Evolutionary conservation across 129 eudicot species (phyloP).

Genomic region (Flaveria ramosissima): DNA sequence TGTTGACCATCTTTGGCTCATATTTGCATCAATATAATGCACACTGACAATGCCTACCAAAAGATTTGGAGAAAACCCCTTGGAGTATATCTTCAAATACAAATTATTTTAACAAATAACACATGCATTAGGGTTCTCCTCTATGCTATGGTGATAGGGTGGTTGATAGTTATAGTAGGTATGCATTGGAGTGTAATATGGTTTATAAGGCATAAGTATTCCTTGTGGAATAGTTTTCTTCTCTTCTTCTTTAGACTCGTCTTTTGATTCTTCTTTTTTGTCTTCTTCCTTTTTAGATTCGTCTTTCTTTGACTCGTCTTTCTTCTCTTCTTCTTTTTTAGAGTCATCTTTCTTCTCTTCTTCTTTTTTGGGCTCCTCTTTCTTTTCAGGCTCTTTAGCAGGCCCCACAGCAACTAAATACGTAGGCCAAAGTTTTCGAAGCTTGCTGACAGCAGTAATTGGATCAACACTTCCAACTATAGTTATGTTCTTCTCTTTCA

Average conservation of each 20-base stretch:
- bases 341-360: constrained; percentile 57
- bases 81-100: constrained; percentile 23
- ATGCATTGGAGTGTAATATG: constrained; percentile 70
- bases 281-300: constrained; percentile 59
- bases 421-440: constrained; percentile 80
- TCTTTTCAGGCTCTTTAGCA: constrained; percentile 87
- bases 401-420: constrained; percentile 76
- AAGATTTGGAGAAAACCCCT: constrained; percentile 28
- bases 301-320: constrained; percentile 53
- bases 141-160: constrained; percentile 69
- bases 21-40: constrained; percentile 28
- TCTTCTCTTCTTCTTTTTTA: constrained; percentile 42
- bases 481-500: constrained; percentile 74
- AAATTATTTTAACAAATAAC: constrained; percentile 43
- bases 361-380: constrained; percentile 65
- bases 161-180: constrained; percentile 59
- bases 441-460: constrained; percentile 61
- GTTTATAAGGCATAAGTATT: constrained; percentile 64
- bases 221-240: constrained; percentile 52
- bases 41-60: constrained; percentile 16
- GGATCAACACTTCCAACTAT: constrained; percentile 90
- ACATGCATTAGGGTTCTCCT: constrained; percentile 92
- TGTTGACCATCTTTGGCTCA: constrained; percentile 25
- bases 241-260: constrained; percentile 53
- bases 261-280: constrained; percentile 41